Conservation (phyloP, 164 flowering plant species). For the Magnolia changhungtana region DNA sequence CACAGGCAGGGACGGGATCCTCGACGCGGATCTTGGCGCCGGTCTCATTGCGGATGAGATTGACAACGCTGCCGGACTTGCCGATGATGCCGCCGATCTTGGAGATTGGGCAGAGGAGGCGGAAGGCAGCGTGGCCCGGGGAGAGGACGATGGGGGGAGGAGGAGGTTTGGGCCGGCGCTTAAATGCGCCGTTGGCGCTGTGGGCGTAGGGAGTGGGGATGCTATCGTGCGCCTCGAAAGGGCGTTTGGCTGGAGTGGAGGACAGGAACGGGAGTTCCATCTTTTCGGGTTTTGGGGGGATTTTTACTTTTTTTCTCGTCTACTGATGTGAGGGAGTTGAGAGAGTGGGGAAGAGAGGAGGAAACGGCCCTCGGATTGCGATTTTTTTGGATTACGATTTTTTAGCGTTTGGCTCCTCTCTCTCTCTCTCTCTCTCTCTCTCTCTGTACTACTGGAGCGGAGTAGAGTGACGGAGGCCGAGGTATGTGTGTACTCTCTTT, state of each 20-base stretch:
- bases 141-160: conserved; percentile 36
- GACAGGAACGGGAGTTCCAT: conserved; percentile 9
- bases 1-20: conserved; percentile 37
- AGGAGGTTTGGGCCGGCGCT: conserved; percentile 34
- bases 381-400: no score
- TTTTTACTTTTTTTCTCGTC: no score
- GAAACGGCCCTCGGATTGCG: no score
- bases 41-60: conserved; percentile 56
- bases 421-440: no score
- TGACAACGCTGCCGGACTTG: conserved; percentile 61
- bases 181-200: conserved; percentile 24
- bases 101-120: conserved; percentile 68
- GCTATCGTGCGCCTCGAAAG: not conserved
- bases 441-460: no score
- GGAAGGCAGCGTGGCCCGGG: conserved; percentile 50
- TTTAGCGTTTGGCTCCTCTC: no score
- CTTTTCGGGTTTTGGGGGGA: not conserved
- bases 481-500: no score
- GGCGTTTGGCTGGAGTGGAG: not conserved
- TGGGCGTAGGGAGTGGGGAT: not conserved
- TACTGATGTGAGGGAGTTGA: no score
- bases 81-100: conserved; percentile 80
- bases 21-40: conserved; percentile 64
- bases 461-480: no score
- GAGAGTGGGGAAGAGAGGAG: no score